A percentile compares a stretch with the other conserved stretches of the same genome.
These are phyloP conservation scores for Anisodus acutangulus DNA, from an alignment of 257 asterid species.

Conservation along the genomic window DNA sequence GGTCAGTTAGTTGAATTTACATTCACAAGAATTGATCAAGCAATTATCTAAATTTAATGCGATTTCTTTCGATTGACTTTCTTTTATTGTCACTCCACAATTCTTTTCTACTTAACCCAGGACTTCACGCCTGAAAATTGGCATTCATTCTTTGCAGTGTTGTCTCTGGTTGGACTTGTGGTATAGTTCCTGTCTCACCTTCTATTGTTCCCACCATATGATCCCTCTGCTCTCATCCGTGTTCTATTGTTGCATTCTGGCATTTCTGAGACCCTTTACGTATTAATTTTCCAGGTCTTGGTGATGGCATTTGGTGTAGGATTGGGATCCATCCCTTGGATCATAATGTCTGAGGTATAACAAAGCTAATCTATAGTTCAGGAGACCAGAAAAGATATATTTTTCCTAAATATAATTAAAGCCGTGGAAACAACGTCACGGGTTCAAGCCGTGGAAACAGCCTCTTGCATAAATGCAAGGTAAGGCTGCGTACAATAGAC, in stretches of 20 bases:
- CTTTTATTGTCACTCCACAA: not conserved
- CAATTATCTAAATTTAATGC: not conserved
- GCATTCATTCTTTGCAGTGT: conserved; percentile 46
- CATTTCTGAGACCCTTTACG: conserved; percentile 29
- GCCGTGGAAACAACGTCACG: too few relatives aligned
- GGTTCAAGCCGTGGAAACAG: too few relatives aligned
- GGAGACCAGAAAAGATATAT: conserved; percentile 1
- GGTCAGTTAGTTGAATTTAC: conserved; percentile 44
- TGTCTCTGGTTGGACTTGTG: conserved; percentile 72
- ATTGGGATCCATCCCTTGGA: conserved; percentile 87
- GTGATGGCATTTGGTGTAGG: conserved; percentile 84
- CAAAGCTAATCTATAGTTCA: not conserved
- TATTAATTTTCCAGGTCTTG: conserved; percentile 53
- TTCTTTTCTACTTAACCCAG: conserved; percentile 45
- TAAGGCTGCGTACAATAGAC: too few relatives aligned
- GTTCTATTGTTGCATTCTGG: not conserved
- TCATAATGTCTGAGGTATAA: conserved; percentile 91
- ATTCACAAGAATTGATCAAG: not conserved
- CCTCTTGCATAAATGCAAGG: too few relatives aligned
- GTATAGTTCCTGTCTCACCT: conserved; percentile 47
- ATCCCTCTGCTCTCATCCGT: not conserved
- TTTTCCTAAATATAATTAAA: not conserved
- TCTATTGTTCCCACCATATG: not conserved
- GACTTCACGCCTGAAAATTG: conserved; percentile 50
- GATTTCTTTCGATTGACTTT: conserved; percentile 1